Conservation (phyloP, 306 rosid species). For the Cucumis cinereus region DNA sequence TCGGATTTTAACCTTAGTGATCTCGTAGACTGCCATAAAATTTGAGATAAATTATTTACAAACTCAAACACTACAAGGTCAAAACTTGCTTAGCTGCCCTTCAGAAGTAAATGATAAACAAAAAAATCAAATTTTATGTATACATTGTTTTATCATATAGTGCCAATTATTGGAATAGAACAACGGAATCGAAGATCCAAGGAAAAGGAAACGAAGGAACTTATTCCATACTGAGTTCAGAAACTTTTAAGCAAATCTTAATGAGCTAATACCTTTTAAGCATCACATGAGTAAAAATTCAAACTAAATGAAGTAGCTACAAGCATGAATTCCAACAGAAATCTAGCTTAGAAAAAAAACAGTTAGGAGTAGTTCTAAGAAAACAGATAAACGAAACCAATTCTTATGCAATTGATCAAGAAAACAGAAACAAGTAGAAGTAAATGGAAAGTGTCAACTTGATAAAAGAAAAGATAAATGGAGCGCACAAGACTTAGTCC, state of each 20-base stretch:
- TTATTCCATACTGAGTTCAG: background rate
- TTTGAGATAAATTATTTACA: background rate
- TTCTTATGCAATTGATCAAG: background rate
- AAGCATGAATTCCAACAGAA: background rate
- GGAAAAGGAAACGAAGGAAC: background rate
- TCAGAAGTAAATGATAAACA: background rate
- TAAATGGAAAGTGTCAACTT: background rate
- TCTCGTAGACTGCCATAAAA: slow-evolving; percentile 57
- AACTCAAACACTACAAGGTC: background rate
- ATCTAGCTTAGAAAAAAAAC: background rate
- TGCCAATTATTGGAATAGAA: background rate
- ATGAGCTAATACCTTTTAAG: background rate
- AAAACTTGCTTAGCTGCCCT: background rate
- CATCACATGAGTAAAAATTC: background rate
- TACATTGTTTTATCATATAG: background rate
- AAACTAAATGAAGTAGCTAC: background rate
- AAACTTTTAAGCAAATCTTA: background rate
- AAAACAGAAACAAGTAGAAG: slow-evolving; percentile 7
- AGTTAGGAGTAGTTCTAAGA: background rate
- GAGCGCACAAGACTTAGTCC: slow-evolving; percentile 88
- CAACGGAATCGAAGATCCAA: background rate
- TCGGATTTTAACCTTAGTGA: slow-evolving; percentile 70
- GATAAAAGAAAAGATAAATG: slow-evolving; percentile 6
- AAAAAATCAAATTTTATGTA: background rate
- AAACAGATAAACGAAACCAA: background rate